These are phyloP conservation scores for Komagataella populi DNA, from an alignment of 805 yeast species.

Conservation along the genomic window DNA sequence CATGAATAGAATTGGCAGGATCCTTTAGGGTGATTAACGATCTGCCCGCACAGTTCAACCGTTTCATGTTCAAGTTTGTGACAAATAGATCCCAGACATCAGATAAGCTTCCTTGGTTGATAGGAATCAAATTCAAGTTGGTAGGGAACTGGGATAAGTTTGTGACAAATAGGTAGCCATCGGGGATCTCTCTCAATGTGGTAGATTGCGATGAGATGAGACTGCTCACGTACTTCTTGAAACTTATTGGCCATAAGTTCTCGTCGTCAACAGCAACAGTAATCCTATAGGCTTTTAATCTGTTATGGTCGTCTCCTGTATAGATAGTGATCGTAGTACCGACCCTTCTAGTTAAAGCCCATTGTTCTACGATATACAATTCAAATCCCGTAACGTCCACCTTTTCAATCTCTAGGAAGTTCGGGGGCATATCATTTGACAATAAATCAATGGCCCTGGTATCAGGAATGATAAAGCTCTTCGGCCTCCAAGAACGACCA, in stretches of 20 bases:
- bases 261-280: slow-evolving; percentile 36
- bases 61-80: slow-evolving; percentile 64
- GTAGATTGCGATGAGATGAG: slow-evolving; percentile 46
- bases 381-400: slow-evolving; percentile 63
- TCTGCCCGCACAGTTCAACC: slow-evolving; percentile 76
- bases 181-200: slow-evolving; percentile 47
- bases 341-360: slow-evolving; percentile 65
- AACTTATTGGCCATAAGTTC: slow-evolving; percentile 32
- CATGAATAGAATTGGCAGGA: slow-evolving; percentile 67
- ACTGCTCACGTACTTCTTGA: slow-evolving; percentile 52
- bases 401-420: slow-evolving; percentile 28
- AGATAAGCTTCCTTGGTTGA: slow-evolving; percentile 44
- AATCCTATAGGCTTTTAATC: slow-evolving; percentile 41
- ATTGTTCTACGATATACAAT: slow-evolving; percentile 85
- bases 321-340: slow-evolving; percentile 65
- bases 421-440: slow-evolving; percentile 23
- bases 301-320: slow-evolving; percentile 71
- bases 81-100: slow-evolving; percentile 43
- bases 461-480: slow-evolving; percentile 38
- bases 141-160: slow-evolving; percentile 69
- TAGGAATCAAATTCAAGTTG: slow-evolving; percentile 53
- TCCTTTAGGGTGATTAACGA: slow-evolving; percentile 58
- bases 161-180: slow-evolving; percentile 62
- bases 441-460: slow-evolving; percentile 36
- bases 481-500: background rate